Evolutionary conservation across 345 rosid species (phyloP).

Genomic region (Melaleuca quinquenervia): DNA sequence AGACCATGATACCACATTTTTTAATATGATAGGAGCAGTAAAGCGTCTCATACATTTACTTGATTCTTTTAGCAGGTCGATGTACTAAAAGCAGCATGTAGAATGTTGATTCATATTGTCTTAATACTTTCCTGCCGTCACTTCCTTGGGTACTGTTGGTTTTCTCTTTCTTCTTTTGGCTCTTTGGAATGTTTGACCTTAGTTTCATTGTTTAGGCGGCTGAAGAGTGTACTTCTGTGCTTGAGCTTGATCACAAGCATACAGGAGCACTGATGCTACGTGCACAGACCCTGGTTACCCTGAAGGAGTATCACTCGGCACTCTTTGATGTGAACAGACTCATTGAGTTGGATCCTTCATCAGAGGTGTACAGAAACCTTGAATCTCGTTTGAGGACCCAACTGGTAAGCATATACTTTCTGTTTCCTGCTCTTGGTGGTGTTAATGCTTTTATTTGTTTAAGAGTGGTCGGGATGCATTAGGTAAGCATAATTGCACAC

Average conservation of each 20-base stretch:
- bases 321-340: constrained; percentile 86
- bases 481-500: neutral
- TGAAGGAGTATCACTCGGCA: constrained; percentile 78
- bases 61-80: neutral
- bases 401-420: constrained; percentile 36
- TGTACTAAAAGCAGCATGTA: neutral
- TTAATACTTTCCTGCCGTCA: neutral
- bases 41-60: neutral
- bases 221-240: constrained; percentile 86
- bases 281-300: constrained; percentile 81
- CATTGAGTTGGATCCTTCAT: constrained; percentile 68
- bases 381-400: constrained; percentile 83
- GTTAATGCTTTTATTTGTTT: neutral
- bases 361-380: constrained; percentile 75
- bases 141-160: neutral
- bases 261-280: constrained; percentile 91
- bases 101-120: neutral
- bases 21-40: neutral
- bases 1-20: neutral
- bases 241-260: constrained; percentile 81
- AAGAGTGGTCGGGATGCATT: neutral
- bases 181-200: neutral
- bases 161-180: neutral
- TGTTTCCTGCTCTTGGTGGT: neutral
- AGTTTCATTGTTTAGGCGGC: constrained; percentile 48